These are phyloP conservation scores for Nothomitra cinnamomea DNA, from an alignment of 2,329 filamentous ascomycete genomes.

Conservation along the genomic window DNA sequence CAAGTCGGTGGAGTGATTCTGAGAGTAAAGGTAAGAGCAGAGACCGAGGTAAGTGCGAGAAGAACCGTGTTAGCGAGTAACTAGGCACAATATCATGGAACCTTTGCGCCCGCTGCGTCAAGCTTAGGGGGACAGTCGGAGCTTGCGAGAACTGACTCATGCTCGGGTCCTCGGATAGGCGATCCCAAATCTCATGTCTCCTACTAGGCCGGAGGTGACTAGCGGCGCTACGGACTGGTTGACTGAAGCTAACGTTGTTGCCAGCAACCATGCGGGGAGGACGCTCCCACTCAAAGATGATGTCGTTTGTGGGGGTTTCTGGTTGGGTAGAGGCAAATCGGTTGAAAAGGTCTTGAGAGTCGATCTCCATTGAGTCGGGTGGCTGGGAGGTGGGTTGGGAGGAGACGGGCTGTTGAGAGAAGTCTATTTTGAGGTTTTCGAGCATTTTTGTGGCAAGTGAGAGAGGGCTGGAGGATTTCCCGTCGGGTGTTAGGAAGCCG, in stretches of 20 bases:
- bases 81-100: slow-evolving; percentile 86
- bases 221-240: slow-evolving; percentile 22
- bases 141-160: slow-evolving; percentile 67
- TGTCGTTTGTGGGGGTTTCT: slow-evolving; percentile 56
- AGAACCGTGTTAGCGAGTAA: slow-evolving; percentile 80
- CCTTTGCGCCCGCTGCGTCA: slow-evolving; percentile 74
- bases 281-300: slow-evolving; percentile 75
- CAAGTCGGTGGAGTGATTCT: slow-evolving; percentile 70
- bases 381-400: slow-evolving; percentile 2
- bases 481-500: slow-evolving; percentile 54
- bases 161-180: slow-evolving; percentile 70
- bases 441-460: slow-evolving; percentile 90
- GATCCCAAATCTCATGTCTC: slow-evolving; percentile 34
- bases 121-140: slow-evolving; percentile 60
- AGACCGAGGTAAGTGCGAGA: slow-evolving; percentile 59
- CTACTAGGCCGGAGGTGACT: slow-evolving; percentile 14
- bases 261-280: slow-evolving; percentile 39
- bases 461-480: slow-evolving; percentile 60
- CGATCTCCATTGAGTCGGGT: slow-evolving; percentile 52
- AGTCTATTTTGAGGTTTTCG: slow-evolving; percentile 76
- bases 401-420: slow-evolving; percentile 43
- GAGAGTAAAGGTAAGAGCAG: slow-evolving; percentile 65
- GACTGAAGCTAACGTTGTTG: slow-evolving; percentile 28
- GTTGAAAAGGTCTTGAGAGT: slow-evolving; percentile 28
- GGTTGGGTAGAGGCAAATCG: slow-evolving; percentile 70